Evolutionary conservation across 2,329 filamentous ascomycete genomes (phyloP), one percentile per base, ranked within the genome.

Genomic region (Ophiostoma perfectum): DNA sequence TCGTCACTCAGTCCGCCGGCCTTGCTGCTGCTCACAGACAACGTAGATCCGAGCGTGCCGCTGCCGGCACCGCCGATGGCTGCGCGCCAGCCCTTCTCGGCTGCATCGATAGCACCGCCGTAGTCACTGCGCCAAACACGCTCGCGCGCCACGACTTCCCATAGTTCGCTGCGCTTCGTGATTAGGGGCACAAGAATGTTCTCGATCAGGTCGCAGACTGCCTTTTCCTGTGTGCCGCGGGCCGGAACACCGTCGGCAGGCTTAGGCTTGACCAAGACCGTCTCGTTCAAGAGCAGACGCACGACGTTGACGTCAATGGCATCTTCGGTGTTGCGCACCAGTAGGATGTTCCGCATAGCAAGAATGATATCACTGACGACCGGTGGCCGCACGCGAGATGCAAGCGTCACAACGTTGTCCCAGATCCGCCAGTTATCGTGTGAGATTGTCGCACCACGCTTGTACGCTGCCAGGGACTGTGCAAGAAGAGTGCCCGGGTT

Each of bases 401-500:
- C 90, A 36, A 98, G 88, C 0, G 93, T 95, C 69, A 99, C 86
- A 16, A 98, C 90, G 74, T 99, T 99, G 76, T 96, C 92, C 94
- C 94, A 98, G 77, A 99, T 97, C 73, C 92, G 88, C 84, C 90
- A 91, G 79, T 94, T 94, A 73, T 93, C 89, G 77, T 92, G 86
- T 66, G 96, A 92, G 38, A 97, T 85, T 4, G 86, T 84, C 0
- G 93, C 92, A 9, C 93, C 95, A 71, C 91, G 90, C 76, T 96
- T 95, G 78, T 96, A 92, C 0, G 95, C 94, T 5, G 86, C 82
- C 0, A 99, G 85, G 0, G 95, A 88, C 75, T 96, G 92, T 0
- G 84, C 81, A 1, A 93, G 84, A 67, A 91, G 82, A 64, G 83
- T 83, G 47, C 86, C 82, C 0, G 87, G 86, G 71, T 89, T 85